Evolutionary conservation across 2,329 filamentous ascomycete species (phyloP).

Genomic region (Coniochaeta sp.): DNA sequence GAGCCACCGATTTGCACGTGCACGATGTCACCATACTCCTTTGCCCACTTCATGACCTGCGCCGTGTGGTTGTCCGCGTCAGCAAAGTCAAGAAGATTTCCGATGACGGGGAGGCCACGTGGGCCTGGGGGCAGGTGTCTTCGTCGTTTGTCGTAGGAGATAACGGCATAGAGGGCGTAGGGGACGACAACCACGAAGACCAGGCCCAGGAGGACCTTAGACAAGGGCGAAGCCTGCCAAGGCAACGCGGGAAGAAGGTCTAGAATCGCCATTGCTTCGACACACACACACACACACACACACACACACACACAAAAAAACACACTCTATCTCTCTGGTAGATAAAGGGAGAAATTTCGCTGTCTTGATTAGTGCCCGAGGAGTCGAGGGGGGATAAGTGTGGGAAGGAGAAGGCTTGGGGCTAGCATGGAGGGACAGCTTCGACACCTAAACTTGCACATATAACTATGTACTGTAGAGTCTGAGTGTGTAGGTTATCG

Average conservation of each 20-base stretch:
- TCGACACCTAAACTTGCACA: not conserved
- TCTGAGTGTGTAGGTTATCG: not conserved
- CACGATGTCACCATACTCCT: slow-evolving; percentile 27
- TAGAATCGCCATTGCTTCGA: slow-evolving; percentile 12
- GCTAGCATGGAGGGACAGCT: not conserved
- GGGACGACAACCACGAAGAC: not conserved
- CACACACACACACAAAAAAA: too few species aligned
- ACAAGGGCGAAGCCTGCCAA: not conserved
- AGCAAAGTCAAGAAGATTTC: not conserved
- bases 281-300: not conserved
- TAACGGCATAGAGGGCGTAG: not conserved
- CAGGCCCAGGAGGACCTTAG: not conserved
- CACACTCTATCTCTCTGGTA: not conserved
- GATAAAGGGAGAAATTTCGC: not conserved
- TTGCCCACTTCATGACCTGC: not conserved
- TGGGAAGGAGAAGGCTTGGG: not conserved
- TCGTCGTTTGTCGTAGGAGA: not conserved
- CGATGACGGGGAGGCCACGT: not conserved
- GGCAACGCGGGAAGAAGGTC: not conserved
- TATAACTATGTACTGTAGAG: not conserved
- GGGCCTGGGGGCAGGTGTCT: not conserved
- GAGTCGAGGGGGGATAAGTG: not conserved
- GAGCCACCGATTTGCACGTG: slow-evolving; percentile 30
- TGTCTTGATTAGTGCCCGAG: not conserved
- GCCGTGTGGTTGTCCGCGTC: not conserved